phyloP scores from a whole-genome alignment of 1,139 yeast genomes.

The Saccharomycopsis phalli region DNA sequence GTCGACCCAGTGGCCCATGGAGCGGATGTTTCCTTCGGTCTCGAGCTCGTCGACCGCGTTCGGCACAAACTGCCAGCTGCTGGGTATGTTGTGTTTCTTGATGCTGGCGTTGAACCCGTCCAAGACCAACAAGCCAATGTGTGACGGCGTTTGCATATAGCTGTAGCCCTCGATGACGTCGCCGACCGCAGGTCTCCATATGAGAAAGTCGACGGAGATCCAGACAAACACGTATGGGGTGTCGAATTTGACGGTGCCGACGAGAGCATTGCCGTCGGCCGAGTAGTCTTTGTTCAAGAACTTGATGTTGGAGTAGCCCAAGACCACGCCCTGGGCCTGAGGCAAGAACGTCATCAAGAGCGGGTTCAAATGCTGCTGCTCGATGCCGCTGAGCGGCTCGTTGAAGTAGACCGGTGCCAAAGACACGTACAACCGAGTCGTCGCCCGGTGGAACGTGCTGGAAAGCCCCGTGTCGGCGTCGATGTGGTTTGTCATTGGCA shows the following conservation, averaged over 20 bases:
- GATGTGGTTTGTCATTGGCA: constrained; percentile 4
- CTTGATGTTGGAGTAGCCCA: constrained; percentile 63
- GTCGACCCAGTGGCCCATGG: constrained; percentile 85
- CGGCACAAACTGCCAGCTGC: constrained; percentile 74
- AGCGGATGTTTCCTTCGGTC: constrained; percentile 24
- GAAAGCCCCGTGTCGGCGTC: constrained; percentile 27
- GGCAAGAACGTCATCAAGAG: constrained; percentile 75
- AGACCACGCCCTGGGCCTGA: constrained; percentile 70
- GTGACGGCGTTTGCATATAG: constrained; percentile 91
- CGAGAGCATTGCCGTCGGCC: constrained; percentile 19
- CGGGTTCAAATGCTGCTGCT: constrained; percentile 83
- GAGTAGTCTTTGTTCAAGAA: constrained; percentile 10
- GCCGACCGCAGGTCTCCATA: constrained; percentile 86
- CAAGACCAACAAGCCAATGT: constrained; percentile 80
- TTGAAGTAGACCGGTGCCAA: constrained; percentile 72
- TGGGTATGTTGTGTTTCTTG: constrained; percentile 75
- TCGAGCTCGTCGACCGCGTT: constrained; percentile 53
- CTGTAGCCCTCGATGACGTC: constrained; percentile 79
- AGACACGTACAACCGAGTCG: constrained; percentile 66
- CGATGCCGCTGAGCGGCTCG: constrained; percentile 68
- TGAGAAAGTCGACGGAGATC: constrained; percentile 73
- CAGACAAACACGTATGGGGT: constrained; percentile 86
- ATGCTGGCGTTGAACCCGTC: constrained; percentile 95
- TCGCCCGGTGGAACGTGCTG: constrained; percentile 58
- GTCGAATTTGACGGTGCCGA: constrained; percentile 66